Base-by-base conservation (phyloP, 495 filamentous ascomycete genomes). In the Talaromyces proteolyticus region DNA sequence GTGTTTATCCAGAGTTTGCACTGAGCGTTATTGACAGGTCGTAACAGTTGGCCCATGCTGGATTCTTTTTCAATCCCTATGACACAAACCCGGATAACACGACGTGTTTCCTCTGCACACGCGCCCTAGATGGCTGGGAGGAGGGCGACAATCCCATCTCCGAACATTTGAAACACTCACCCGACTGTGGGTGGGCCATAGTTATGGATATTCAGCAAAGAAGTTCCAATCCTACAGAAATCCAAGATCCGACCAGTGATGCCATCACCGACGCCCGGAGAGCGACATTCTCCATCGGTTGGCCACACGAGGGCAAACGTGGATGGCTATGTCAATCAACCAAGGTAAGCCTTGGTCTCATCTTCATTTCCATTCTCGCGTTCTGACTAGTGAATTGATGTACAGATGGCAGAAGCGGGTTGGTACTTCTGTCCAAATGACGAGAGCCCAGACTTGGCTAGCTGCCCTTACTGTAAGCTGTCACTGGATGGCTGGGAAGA, bases 401-500 rank as follows among this genome's bases (percentile, higher is more conserved):
- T 29, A 37, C 55, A 96, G 91, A 88, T 96, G 77, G 86, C 87
- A 37, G 86, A 89, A 49, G 88, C 87, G 6, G 93, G 93, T 14
- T 98, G 91, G 89, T 89, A 87, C 61, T 96, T 91, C 65, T 90
- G 88, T 26, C 93, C 93, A 0, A 88, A 76, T 1, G 71, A 76
- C 26, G 90, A 91, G 26, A 85, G 80, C 22, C 79, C 88, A 47
- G 93, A 98, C 65, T 81, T 89, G 63, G 87, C 86, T 3, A 91
- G 80, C 11, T 98, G 93, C 61, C 79, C 84, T 16, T 96, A 97
- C 64, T 98, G 93, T 65, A 77, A 80, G 29, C 65, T 96, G 23
- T 86, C 81, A 24, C 76, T 97, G 42, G 89, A 95, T 63, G 89
- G 88, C 2, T 97, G 92, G 91, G 91, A 95, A 59, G 84, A 87